Evolutionary conservation across 106 monocot species (phyloP).

Genomic region (Agapanthus africanus): DNA sequence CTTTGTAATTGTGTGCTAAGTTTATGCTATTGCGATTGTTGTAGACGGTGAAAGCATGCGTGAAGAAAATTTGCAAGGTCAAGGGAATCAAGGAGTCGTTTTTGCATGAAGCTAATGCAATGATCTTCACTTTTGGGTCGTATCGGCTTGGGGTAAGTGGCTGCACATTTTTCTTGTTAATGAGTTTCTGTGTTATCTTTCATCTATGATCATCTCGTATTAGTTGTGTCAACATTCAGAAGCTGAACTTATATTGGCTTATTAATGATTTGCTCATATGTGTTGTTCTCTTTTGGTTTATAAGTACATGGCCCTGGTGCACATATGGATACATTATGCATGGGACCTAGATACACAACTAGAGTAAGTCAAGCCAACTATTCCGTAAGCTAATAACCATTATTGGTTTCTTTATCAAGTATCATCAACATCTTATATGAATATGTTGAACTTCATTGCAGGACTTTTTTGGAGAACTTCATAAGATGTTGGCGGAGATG

Average conservation of each 20-base stretch:
- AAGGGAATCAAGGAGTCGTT: conserved; percentile 94
- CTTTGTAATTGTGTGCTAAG: too few species aligned
- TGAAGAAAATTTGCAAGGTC: conserved; percentile 73
- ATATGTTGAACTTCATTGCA: conserved; percentile 49
- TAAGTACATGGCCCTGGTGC: conserved; percentile 99
- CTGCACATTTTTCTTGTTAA: too few species aligned
- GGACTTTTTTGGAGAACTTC: conserved; percentile 80
- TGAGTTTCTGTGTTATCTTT: too few species aligned
- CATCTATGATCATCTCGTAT: too few species aligned
- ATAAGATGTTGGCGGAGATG: conserved; percentile 83
- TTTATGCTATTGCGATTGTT: conserved; percentile 11
- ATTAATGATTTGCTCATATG: too few species aligned
- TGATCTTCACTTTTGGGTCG: conserved; percentile 97
- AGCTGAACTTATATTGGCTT: too few species aligned
- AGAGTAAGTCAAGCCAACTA: conserved; percentile 58
- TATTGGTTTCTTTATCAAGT: background rate
- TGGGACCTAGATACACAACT: conserved; percentile 91
- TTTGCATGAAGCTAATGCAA: conserved; percentile 93
- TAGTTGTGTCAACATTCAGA: too few species aligned
- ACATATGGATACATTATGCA: conserved; percentile 92
- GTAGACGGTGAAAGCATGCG: conserved; percentile 90
- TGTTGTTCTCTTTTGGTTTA: background rate
- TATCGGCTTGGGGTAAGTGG: conserved; percentile 82
- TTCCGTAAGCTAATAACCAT: background rate
- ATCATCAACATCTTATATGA: too few species aligned